Base-by-base conservation (phyloP, 768 basidiomycete genomes). In the Suillus luteus region DNA sequence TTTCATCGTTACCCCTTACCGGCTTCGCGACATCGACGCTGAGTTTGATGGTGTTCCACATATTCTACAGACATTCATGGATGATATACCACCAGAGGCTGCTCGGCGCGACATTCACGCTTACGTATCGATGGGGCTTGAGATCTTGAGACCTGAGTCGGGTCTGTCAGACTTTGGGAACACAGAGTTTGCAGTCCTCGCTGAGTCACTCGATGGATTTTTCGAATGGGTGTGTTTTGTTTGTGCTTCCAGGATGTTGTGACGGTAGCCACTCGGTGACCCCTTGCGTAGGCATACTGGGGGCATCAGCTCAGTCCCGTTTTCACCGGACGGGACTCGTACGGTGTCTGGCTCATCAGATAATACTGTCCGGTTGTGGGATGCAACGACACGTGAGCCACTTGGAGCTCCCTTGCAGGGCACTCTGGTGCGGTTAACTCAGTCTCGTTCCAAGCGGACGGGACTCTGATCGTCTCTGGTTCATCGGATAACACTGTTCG, bases 251-350 rank as follows among this genome's bases (percentile, higher is more conserved):
- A 65, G n/a, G 44, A 46, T 11, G n/a, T 11, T 0, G n/a, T 5
- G n/a, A 22, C 44, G 11, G 44, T 19, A 22, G n/a, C n/a, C 9
- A 12, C 8, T 46, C 2, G n/a, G 44, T 46, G n/a, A 46, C n/a
- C 44, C 44, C 10, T 0, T 46, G 10, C 44, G 5, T 5, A 19
- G 44, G 11, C 44, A 46, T 3, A 46, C 44, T 11, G 10, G 10
- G 11, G 4, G 19, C n/a, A n/a, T 46, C 11, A 46, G 22, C 44
- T 46, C 44, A 11, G 11, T 46, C 11, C 66, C 75, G 1, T 54
- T 76, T 58, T 77, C 76, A 0, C 76, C 75, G 3, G 57, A 66
- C 31, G 48, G 60, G 7, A 38, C 37, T 14, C 37, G 35, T 14
- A 61, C 51, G 14, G 35, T 51, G 11, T 51, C 60, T 15, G 48